Base-by-base conservation (phyloP, 768 basidiomycete species). In the Lentinula aciculospora region DNA sequence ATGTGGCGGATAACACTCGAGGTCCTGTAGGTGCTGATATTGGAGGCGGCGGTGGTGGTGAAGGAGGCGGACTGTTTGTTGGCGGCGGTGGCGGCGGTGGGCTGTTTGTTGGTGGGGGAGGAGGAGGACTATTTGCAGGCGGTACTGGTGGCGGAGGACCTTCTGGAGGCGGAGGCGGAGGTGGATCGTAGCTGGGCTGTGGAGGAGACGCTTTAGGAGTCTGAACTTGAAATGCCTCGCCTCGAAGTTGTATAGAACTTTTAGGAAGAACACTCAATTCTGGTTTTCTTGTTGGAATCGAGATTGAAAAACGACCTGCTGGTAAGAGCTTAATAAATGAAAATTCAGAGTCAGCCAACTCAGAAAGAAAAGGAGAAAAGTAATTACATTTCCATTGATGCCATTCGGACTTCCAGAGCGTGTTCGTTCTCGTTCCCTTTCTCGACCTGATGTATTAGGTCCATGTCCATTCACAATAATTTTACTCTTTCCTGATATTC, bases 131-230 rank as follows among this genome's bases (percentile, higher is more conserved):
- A 12, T 60, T 60, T 27, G 64, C 59, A 32, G 68, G 66, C 7
- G 64, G 64, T 0, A 69, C 67, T 5, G 69, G 68, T 17, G 73
- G 69, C 1, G 70, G 69, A 21, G 68, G 62, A 17, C 54, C 59
- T 10, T 57, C 50, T 13, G 64, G 46, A 10, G 65, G 67, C 0
- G 66, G 67, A 0, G 71, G 70, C 2, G 65, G 66, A 19, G 70
- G 68, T 10, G 68, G 69, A 19, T 65, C 64, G 17, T 58, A 61
- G 46, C 53, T 58, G 50, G 63, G 59, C 27, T 65, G 62, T 10
- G 67, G 65, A n/a, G 67, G 65, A n/a, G n/a, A n/a, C 1, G 66
- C 37, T 31, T 54, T 54, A 23, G 37, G 23, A 39, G 37, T 28
- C 15, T 54, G 53, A 25, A 28, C 53, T 31, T 54, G 53, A 17